Base-by-base conservation (phyloP, 1,139 yeast genomes). In the Citeromyces hawaiiensis region DNA sequence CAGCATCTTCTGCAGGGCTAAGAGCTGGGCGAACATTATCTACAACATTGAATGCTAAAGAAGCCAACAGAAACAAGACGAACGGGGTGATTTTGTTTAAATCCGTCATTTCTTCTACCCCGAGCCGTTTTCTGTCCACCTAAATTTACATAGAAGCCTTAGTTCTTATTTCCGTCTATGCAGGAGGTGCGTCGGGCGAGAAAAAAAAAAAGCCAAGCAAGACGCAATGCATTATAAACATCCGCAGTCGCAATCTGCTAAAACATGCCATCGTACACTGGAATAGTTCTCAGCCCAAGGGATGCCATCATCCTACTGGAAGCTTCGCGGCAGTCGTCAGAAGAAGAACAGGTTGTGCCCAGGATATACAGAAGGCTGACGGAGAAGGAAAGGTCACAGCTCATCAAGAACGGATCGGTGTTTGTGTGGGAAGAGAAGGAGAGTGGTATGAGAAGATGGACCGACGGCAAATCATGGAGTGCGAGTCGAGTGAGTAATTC, bases 361-460 rank as follows among this genome's bases (percentile, higher is more conserved):
- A 66, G 71, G 16, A 65, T 78, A 3, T 72, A 66, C 42, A 66
- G 83, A 40, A 56, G 87, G 31, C 64, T 80, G 13, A 68, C 74
- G n/a, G 76, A 70, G 14, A 59, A 62, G 31, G 85, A 79, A 52
- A 60, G 86, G 16, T 56, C 61, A 27, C 58, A 56, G 39, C 41
- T 43, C 10, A 77, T 80, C 37, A 58, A 57, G 16, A 66, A 75
- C 13, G 83, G 83, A n/a, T 65, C 77, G 2, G 69, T 80, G 1
- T 80, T 74, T 48, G 71, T 77, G 3, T 80, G 87, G 87, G 78
- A 75, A 51, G 87, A 80, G 54, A 63, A 69, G 17, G 77, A 73
- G 47, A 75, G 85, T 39, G 82, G 78, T 14, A 79, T 80, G 76
- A 69, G 76, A 46, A 59, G 87, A 35, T 80, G 88, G 88, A 80